Base-by-base conservation (phyloP, 2,329 filamentous ascomycete genomes). In the Leptoxyphium fumago region DNA sequence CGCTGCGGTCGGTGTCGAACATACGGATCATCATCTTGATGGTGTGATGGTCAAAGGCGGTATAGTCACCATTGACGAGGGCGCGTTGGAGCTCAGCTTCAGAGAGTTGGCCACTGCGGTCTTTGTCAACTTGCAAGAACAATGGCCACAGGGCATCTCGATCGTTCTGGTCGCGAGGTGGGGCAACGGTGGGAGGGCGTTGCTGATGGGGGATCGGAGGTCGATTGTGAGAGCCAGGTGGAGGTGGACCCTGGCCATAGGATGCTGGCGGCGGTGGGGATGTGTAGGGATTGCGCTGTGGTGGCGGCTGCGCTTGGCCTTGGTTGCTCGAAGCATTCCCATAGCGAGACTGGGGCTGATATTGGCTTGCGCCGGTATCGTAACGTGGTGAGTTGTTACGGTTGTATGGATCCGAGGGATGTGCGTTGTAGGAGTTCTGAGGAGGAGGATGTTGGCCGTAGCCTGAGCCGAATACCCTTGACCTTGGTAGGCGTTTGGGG, bases 21-120 rank as follows among this genome's bases (percentile, higher is more conserved):
- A 98, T 96, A 60, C 88, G 83, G 53, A 98, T 95, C 88, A 98
- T 95, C 85, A 96, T 94, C 58, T 82, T 82, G 51, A 96, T 88
- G 1, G 91, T 98, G 55, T 94, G 84, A 4, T 80, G 74, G 64
- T 98, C 88, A 62, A 98, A 98, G 4, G 86, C 77, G 1, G 85
- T 85, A 77, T 85, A 95, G 71, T 98, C 91, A 44, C 88, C 89
- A 60, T 98, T 98, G 47, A 96, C 88, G 5, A 98, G 78, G 15
- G 91, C 91, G 1, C 84, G 81, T 9, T 84, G 82, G 38, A 98
- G 79, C 64, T 96, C 89, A 42, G 73, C 73, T 64, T 94, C 88
- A 2, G 83, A 87, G 40, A 98, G 74, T 51, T 87, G 78, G 15
- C 89, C 88, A 69, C 53, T 67, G 83, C 83, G 73, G 64, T 85